Conservation (phyloP, 495 filamentous ascomycete genomes). For the Ascodesmis nigricans region DNA sequence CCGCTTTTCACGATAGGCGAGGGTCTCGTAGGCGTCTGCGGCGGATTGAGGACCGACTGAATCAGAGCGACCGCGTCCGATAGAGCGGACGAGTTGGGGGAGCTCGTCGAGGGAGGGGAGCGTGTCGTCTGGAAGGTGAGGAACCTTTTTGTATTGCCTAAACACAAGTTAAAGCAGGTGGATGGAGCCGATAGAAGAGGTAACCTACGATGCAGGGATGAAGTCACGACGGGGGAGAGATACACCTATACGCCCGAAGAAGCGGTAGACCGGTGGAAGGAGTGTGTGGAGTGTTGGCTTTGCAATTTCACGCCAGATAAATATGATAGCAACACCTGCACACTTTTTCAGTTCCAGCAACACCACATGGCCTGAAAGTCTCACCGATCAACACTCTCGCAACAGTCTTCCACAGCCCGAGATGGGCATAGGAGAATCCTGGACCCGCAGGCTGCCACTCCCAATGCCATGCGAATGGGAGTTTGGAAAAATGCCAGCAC, state of each 20-base stretch:
- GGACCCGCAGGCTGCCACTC: too few species aligned
- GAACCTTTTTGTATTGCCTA: conserved; percentile 69
- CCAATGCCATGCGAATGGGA: too few species aligned
- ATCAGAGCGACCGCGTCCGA: conserved; percentile 67
- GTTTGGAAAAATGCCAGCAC: conserved; percentile 53
- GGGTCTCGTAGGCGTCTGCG: conserved; percentile 84
- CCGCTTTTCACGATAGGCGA: conserved; percentile 73
- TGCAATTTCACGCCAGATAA: conserved; percentile 68
- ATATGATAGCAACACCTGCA: conserved; percentile 59
- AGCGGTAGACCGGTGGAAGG: conserved; percentile 68
- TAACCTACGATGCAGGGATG: conserved; percentile 56
- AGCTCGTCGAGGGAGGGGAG: conserved; percentile 69
- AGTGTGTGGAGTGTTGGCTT: conserved; percentile 59
- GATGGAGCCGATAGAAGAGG: not conserved
- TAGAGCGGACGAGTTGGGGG: conserved; percentile 50
- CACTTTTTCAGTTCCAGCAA: too few species aligned
- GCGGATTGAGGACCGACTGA: conserved; percentile 87
- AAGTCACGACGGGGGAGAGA: conserved; percentile 71
- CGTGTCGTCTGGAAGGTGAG: conserved; percentile 59
- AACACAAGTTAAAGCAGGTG: not conserved
- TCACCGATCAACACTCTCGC: conserved; percentile 39
- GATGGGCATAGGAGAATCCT: conserved; percentile 32
- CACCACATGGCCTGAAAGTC: too few species aligned
- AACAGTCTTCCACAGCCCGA: conserved; percentile 38
- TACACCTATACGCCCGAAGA: conserved; percentile 57